phyloP scores from a whole-genome alignment of 495 filamentous ascomycete species.

The Sordaria brevicollis region DNA sequence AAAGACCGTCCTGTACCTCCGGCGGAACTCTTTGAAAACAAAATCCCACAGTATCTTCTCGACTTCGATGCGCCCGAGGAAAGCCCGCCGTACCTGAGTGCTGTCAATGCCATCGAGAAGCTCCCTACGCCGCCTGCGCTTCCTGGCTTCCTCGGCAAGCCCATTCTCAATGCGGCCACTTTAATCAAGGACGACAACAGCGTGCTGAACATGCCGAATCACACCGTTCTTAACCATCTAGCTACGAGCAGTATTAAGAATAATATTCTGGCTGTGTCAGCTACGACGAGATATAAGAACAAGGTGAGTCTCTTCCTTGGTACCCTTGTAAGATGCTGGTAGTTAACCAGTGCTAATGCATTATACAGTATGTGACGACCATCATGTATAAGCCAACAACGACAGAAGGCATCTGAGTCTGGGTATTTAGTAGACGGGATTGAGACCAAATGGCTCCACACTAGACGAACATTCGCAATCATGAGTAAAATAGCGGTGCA shows the following conservation, averaged over 20 bases:
- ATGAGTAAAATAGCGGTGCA: neutral
- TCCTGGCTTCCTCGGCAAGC: constrained; percentile 86
- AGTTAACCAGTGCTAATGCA: neutral
- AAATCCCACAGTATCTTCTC: constrained; percentile 73
- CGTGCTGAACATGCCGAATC: constrained; percentile 90
- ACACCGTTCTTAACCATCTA: constrained; percentile 92
- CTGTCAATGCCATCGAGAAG: constrained; percentile 56
- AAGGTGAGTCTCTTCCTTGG: constrained; percentile 53
- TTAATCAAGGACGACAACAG: constrained; percentile 96
- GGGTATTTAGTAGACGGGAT: neutral
- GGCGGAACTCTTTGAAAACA: constrained; percentile 42
- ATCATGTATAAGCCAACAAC: constrained; percentile 91
- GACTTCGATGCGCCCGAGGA: constrained; percentile 83
- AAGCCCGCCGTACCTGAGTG: constrained; percentile 54
- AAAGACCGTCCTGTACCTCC: constrained; percentile 33
- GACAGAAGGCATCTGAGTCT: constrained; percentile 12
- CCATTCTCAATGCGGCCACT: constrained; percentile 81
- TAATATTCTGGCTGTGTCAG: constrained; percentile 89
- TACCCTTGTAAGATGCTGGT: neutral
- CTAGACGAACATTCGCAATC: neutral
- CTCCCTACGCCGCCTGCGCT: constrained; percentile 75
- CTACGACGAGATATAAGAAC: constrained; percentile 89
- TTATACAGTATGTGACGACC: constrained; percentile 80
- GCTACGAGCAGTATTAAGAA: constrained; percentile 99
- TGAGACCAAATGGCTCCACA: neutral